Base-by-base conservation (phyloP, 805 yeast species). In the Candida morakotiae region DNA sequence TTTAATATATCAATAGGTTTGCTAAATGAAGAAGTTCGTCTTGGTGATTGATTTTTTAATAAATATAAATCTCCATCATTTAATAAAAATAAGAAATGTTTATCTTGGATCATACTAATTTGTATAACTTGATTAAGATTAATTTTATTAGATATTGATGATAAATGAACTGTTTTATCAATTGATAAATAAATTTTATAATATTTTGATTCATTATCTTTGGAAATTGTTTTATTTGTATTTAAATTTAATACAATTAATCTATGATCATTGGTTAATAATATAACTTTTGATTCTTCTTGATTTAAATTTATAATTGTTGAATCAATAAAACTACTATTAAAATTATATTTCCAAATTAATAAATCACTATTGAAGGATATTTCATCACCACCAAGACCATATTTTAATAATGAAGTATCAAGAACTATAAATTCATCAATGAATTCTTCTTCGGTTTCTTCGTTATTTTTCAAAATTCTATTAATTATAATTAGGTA, bases 401-500 rank as follows among this genome's bases (percentile, higher is more conserved):
- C 72, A 45, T 42, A 57, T 33, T 53, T 61, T 3, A 69, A 52
- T 11, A 40, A 30, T 4, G 55, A 40, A 9, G 65, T 52, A 41
- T 66, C 57, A 16, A 67, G 29, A 6, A 66, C 57, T 10, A 67
- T 48, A 21, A 67, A 45, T 39, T 68, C 72, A 49, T 66, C 70
- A 2, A 54, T 47, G 30, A 51, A 40, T 2, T 29, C 21, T 13
- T 34, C 37, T 14, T 41, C 49, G 11, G 43, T 47, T 9, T 33
- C 44, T 39, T 34, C 37, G 5, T 46, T 51, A 8, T 46, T 48
- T 13, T 49, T 44, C 6, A 37, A 40, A 8, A 42, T 48, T 35
- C 70, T 42, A 41, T 65, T 65, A 19, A 67, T 46, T 11, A 65
- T 21, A 3, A 68, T 46, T 37, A 68, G 42, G 38, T 51, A 62